These are phyloP conservation scores for Arthrobotrys sphaeroides DNA, from an alignment of 2,329 filamentous ascomycete genomes.

Conservation along the genomic window DNA sequence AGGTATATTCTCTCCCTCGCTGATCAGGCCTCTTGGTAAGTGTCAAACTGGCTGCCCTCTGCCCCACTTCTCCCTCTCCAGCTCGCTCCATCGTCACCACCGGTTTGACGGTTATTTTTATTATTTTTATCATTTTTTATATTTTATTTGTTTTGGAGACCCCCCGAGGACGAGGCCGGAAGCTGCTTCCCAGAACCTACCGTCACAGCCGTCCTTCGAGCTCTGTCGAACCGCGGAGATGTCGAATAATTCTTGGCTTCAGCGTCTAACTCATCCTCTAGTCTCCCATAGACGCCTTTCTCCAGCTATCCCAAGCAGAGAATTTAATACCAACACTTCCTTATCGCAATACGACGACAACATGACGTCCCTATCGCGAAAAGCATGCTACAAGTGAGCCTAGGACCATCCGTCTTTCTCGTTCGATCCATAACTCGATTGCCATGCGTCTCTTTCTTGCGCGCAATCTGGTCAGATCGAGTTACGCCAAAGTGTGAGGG, in stretches of 20 bases:
- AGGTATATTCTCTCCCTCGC: slow-evolving; percentile 7
- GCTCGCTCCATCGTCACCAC: background rate
- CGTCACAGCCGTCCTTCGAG: background rate
- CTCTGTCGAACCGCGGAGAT: background rate
- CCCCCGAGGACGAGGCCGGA: background rate
- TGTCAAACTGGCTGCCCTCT: too few relatives aligned
- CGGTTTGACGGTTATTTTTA: background rate
- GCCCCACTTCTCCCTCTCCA: too few relatives aligned
- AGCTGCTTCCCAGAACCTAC: background rate
- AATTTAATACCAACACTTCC: slow-evolving; percentile 16
- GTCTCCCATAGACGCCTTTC: slow-evolving; percentile 6
- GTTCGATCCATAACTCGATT: slow-evolving; percentile 28
- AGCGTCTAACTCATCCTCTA: slow-evolving; percentile 39
- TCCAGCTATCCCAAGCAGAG: slow-evolving; percentile 7
- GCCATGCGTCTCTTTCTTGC: slow-evolving; percentile 47
- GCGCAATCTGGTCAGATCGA: slow-evolving; percentile 15
- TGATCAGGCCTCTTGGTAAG: slow-evolving; percentile 44
- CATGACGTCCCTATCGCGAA: slow-evolving; percentile 58
- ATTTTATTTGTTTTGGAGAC: too few relatives aligned
- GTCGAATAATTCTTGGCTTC: background rate
- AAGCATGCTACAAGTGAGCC: slow-evolving; percentile 59
- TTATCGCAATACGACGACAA: slow-evolving; percentile 11
- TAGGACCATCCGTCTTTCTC: slow-evolving; percentile 38
- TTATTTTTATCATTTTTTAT: too few relatives aligned
- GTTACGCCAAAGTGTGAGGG: slow-evolving; percentile 42